phyloP scores from a whole-genome alignment of 1,139 yeast species.

The Saccharomyces hybrid region DNA sequence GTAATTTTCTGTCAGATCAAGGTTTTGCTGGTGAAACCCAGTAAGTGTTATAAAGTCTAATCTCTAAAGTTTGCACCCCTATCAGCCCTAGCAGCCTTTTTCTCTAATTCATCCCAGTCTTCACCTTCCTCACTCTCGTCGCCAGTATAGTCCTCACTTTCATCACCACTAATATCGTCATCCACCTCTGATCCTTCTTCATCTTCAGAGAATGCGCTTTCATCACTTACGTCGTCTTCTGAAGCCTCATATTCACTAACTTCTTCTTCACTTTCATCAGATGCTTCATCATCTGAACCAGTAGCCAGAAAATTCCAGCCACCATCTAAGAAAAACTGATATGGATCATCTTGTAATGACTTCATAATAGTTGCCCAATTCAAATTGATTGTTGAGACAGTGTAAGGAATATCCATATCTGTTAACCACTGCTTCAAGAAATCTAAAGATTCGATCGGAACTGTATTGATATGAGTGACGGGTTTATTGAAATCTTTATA shows the following conservation, averaged over 20 bases:
- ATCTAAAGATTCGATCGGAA: constrained; percentile 87
- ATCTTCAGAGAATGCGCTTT: constrained; percentile 52
- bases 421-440: constrained; percentile 94
- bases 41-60: constrained; percentile 4
- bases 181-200: constrained; percentile 41
- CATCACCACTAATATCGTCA: constrained; percentile 37
- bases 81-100: constrained; percentile 48
- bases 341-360: constrained; percentile 86
- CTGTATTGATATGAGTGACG: constrained; percentile 87
- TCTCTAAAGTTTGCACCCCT: constrained; percentile 31
- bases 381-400: constrained; percentile 92
- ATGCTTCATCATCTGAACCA: constrained; percentile 57
- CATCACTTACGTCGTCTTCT: constrained; percentile 65
- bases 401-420: constrained; percentile 88
- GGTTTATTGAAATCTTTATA: constrained; percentile 85
- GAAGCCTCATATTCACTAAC: constrained; percentile 38
- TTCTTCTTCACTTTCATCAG: constrained; percentile 47
- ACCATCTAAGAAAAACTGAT: constrained; percentile 87
- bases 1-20: too few species aligned
- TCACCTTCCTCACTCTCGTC: constrained; percentile 55
- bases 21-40: too few species aligned
- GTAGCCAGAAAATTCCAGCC: constrained; percentile 93
- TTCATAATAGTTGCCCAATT: constrained; percentile 96
- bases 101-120: constrained; percentile 70
- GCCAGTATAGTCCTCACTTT: constrained; percentile 46